phyloP scores from a whole-genome alignment of 495 filamentous ascomycete species.

The Platismatia glauca region DNA sequence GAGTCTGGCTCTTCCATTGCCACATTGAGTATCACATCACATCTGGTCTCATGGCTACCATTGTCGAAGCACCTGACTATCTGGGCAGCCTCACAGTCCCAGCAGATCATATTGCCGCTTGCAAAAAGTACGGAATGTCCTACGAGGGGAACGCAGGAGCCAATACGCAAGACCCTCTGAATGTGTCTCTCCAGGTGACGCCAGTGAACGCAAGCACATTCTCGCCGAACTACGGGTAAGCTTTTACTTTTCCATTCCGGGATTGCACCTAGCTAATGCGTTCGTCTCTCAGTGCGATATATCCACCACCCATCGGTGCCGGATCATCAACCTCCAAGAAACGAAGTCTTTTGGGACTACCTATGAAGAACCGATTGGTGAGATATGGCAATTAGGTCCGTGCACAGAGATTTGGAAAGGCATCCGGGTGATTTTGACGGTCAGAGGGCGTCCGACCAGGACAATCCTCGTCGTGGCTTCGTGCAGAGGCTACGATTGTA shows the following conservation, averaged over 20 bases:
- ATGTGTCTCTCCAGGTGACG: slow-evolving; percentile 43
- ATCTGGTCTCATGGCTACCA: slow-evolving; percentile 34
- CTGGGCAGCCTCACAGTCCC: slow-evolving; percentile 44
- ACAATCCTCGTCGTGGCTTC: neutral
- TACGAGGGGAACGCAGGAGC: slow-evolving; percentile 62
- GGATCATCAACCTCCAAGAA: slow-evolving; percentile 13
- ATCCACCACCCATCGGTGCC: slow-evolving; percentile 7
- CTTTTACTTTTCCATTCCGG: neutral
- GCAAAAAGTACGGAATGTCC: slow-evolving; percentile 38
- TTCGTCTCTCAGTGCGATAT: neutral
- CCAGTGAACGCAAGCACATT: slow-evolving; percentile 39
- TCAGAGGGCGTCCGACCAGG: neutral
- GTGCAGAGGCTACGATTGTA: neutral
- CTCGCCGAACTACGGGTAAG: slow-evolving; percentile 43
- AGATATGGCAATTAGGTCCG: neutral
- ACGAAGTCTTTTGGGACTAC: neutral
- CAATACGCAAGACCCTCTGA: slow-evolving; percentile 49
- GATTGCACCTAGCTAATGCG: neutral
- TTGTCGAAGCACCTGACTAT: slow-evolving; percentile 42
- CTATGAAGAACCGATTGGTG: neutral
- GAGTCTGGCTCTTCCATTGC: slow-evolving; percentile 52
- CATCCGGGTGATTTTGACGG: neutral
- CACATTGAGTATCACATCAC: slow-evolving; percentile 60
- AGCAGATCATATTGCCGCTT: slow-evolving; percentile 50
- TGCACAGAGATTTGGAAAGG: neutral